phyloP scores from a whole-genome alignment of 495 filamentous ascomycete genomes.

The Ascodesmis nigricans region DNA sequence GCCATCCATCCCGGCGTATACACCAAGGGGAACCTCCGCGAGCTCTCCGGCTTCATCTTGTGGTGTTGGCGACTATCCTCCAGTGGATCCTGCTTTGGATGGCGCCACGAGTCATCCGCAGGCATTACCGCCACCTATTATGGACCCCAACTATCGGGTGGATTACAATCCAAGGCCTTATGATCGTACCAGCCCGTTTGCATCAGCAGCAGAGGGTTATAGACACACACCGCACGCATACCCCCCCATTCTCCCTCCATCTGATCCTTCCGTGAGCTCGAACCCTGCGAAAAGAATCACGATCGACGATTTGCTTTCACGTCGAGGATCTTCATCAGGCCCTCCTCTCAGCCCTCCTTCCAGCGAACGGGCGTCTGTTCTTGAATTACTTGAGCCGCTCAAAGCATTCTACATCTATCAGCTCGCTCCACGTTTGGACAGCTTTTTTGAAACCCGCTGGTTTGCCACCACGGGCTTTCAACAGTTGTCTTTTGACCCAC shows the following conservation, averaged over 20 bases:
- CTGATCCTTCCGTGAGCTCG: slow-evolving; percentile 10
- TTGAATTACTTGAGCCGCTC: too few relatives aligned
- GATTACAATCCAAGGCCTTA: slow-evolving; percentile 18
- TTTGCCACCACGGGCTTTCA: too few relatives aligned
- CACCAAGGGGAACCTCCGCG: slow-evolving; percentile 13
- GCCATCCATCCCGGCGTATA: too few relatives aligned
- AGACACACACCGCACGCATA: slow-evolving; percentile 6
- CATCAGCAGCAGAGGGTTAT: slow-evolving; percentile 15
- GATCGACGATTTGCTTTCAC: slow-evolving; percentile 20
- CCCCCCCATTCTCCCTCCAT: slow-evolving; percentile 17
- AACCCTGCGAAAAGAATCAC: slow-evolving; percentile 21
- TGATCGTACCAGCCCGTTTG: slow-evolving; percentile 18
- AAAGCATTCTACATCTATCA: too few relatives aligned
- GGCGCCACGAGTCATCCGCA: slow-evolving; percentile 22
- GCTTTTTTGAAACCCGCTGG: too few relatives aligned
- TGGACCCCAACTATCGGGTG: slow-evolving; percentile 11
- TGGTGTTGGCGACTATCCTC: slow-evolving; percentile 34
- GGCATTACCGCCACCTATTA: slow-evolving; percentile 9
- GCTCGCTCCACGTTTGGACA: too few relatives aligned
- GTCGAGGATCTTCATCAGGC: slow-evolving; percentile 9
- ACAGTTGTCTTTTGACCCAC: too few relatives aligned
- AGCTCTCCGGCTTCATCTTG: slow-evolving; percentile 20
- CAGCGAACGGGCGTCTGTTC: slow-evolving; percentile 8
- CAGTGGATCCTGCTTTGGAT: slow-evolving; percentile 59
- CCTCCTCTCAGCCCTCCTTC: slow-evolving; percentile 21